Evolutionary conservation across 2,329 filamentous ascomycete species (phyloP).

Genomic region (Colletotrichum melonis): DNA sequence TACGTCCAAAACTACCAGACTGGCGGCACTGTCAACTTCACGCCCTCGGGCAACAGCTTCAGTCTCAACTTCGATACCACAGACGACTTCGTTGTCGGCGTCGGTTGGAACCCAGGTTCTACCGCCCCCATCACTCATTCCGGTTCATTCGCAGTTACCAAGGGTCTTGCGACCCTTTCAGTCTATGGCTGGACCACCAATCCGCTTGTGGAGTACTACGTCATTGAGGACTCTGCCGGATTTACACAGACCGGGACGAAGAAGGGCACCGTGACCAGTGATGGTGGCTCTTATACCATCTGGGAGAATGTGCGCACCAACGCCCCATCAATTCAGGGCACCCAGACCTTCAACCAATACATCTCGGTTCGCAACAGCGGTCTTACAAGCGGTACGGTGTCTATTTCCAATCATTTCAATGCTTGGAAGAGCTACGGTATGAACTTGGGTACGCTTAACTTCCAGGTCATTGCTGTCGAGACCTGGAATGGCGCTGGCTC

Average conservation of each 20-base stretch:
- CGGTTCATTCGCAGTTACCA: constrained; percentile 5
- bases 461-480: constrained; percentile 64
- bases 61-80: constrained; percentile 35
- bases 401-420: constrained; percentile 61
- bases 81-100: constrained; percentile 36
- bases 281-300: constrained; percentile 49
- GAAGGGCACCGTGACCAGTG: constrained; percentile 45
- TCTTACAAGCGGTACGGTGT: constrained; percentile 57
- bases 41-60: constrained; percentile 30
- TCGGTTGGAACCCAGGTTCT: constrained; percentile 31
- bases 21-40: constrained; percentile 34
- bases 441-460: constrained; percentile 59
- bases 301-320: constrained; percentile 51
- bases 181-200: constrained; percentile 68
- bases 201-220: constrained; percentile 69
- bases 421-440: constrained; percentile 60
- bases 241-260: constrained; percentile 40
- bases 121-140: constrained; percentile 1
- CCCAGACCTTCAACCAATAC: constrained; percentile 61
- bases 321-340: constrained; percentile 59
- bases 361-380: constrained; percentile 53
- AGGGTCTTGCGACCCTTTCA: constrained; percentile 11
- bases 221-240: constrained; percentile 54
- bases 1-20: constrained; percentile 37
- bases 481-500: constrained; percentile 47